Conservation (phyloP, 345 rosid species). For the Erodium maritimum region DNA sequence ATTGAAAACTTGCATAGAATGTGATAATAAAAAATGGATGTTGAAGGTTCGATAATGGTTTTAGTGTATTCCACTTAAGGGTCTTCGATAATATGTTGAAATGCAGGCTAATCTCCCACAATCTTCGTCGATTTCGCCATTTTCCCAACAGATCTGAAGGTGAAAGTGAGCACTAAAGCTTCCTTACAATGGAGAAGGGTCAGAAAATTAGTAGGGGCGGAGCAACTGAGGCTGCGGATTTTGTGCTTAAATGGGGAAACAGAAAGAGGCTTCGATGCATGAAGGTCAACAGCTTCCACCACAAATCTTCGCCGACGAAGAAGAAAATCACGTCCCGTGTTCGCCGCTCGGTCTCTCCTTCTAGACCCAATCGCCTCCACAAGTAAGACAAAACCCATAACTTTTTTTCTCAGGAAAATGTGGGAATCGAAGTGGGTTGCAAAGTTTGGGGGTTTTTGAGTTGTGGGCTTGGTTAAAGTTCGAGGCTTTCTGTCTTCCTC, state of each 20-base stretch:
- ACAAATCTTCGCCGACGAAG: constrained; percentile 37
- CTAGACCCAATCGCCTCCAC: constrained; percentile 21
- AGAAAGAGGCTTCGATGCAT: constrained; percentile 77
- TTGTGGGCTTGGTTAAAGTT: too few relatives aligned
- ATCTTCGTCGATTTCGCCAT: too few relatives aligned
- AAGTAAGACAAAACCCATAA: not conserved
- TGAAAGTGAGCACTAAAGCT: too few relatives aligned
- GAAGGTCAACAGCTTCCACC: constrained; percentile 24
- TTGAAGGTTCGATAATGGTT: too few relatives aligned
- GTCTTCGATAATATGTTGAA: too few relatives aligned
- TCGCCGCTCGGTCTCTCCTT: constrained; percentile 18
- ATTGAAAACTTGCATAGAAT: too few relatives aligned
- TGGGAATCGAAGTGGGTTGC: not conserved
- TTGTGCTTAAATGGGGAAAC: constrained; percentile 86
- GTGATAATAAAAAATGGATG: too few relatives aligned
- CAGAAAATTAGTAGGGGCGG: constrained; percentile 17
- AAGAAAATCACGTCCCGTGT: constrained; percentile 41
- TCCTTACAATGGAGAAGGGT: constrained; percentile 54
- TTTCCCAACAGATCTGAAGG: too few relatives aligned
- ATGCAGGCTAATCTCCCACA: too few relatives aligned
- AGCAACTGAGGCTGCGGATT: constrained; percentile 44
- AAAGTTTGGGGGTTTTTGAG: not conserved
- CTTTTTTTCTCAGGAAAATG: not conserved
- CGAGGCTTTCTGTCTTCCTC: too few relatives aligned
- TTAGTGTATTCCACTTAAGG: too few relatives aligned